These are phyloP conservation scores for Suillus bovinus DNA, from an alignment of 768 basidiomycete species.

Conservation along the genomic window DNA sequence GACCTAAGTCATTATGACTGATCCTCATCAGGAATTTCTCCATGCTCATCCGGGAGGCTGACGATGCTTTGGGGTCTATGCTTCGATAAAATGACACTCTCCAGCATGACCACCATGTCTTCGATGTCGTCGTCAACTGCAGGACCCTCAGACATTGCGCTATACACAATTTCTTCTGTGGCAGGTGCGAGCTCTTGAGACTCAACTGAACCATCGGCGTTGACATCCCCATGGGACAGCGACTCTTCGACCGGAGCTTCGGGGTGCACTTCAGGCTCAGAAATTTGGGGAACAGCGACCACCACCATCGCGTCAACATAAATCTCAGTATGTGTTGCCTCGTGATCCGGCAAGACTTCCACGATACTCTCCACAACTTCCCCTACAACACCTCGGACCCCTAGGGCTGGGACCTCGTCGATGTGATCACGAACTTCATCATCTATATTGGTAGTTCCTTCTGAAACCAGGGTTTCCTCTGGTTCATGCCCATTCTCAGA, in stretches of 20 bases:
- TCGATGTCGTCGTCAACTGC: slow-evolving; percentile 48
- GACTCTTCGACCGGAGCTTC: slow-evolving; percentile 14
- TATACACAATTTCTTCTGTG: not conserved
- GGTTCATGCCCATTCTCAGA: slow-evolving; percentile 28
- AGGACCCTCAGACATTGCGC: not conserved
- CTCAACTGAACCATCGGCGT: slow-evolving; percentile 11
- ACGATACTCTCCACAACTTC: slow-evolving; percentile 10
- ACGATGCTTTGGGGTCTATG: slow-evolving; percentile 43
- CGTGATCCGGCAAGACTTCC: slow-evolving; percentile 12
- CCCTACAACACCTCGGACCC: slow-evolving; percentile 13
- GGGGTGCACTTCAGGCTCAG: slow-evolving; percentile 7
- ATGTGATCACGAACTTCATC: slow-evolving; percentile 19
- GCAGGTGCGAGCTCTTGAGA: slow-evolving; percentile 10
- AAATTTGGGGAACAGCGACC: not conserved
- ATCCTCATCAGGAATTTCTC: slow-evolving; percentile 56
- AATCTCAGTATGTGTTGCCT: not conserved
- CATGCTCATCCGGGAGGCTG: slow-evolving; percentile 55
- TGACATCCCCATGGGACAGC: slow-evolving; percentile 1
- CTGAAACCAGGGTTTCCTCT: slow-evolving; percentile 16
- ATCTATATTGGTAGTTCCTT: slow-evolving; percentile 20
- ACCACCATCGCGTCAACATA: not conserved
- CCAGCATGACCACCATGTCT: slow-evolving; percentile 67
- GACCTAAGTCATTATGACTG: slow-evolving; percentile 25
- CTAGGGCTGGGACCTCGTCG: slow-evolving; percentile 12
- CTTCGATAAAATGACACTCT: slow-evolving; percentile 40